Evolutionary conservation across 805 yeast species (phyloP).

Genomic region (Suhomyces sp.): DNA sequence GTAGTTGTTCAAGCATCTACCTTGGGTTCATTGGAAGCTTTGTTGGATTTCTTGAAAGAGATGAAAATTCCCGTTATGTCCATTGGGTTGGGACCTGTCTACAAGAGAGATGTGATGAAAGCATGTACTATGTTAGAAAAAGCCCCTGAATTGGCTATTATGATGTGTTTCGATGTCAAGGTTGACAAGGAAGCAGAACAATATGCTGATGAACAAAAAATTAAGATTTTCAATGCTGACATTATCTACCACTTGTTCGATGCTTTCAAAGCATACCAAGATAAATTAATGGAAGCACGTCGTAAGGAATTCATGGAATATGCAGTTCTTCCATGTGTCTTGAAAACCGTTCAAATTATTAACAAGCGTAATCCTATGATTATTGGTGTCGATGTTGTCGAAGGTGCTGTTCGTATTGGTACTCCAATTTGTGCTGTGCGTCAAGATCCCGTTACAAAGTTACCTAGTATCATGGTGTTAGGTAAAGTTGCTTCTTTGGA

Average conservation of each 20-base stretch:
- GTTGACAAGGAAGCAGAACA: conserved; percentile 98
- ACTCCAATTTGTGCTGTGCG: conserved; percentile 96
- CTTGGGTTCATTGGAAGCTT: conserved; percentile 95
- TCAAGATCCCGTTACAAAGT: conserved; percentile 80
- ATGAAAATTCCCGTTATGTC: conserved; percentile 99
- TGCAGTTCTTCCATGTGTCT: conserved; percentile 93
- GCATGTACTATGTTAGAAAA: conserved; percentile 96
- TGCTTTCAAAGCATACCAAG: conserved; percentile 89
- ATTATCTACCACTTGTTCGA: conserved; percentile 96
- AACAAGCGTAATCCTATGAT: conserved; percentile 99
- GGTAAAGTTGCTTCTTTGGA: conserved; percentile 94
- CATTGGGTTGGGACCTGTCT: conserved; percentile 97
- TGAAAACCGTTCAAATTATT: conserved; percentile 92
- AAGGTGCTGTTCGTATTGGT: conserved; percentile 86
- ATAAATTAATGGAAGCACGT: conserved; percentile 81
- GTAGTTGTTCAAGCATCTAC: conserved; percentile 98
- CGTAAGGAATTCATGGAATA: conserved; percentile 83
- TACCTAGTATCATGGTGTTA: conserved; percentile 64
- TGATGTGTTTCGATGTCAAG: conserved; percentile 97
- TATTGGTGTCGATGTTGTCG: conserved; percentile 95
- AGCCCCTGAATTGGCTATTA: conserved; percentile 94
- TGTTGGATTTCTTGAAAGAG: conserved; percentile 93
- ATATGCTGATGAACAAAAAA: conserved; percentile 90
- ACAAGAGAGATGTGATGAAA: conserved; percentile 96
- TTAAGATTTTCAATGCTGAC: conserved; percentile 92